Evolutionary conservation across 331 rosid species (phyloP), one percentile per base, ranked within the genome.

Genomic region (Quercus phellos): DNA sequence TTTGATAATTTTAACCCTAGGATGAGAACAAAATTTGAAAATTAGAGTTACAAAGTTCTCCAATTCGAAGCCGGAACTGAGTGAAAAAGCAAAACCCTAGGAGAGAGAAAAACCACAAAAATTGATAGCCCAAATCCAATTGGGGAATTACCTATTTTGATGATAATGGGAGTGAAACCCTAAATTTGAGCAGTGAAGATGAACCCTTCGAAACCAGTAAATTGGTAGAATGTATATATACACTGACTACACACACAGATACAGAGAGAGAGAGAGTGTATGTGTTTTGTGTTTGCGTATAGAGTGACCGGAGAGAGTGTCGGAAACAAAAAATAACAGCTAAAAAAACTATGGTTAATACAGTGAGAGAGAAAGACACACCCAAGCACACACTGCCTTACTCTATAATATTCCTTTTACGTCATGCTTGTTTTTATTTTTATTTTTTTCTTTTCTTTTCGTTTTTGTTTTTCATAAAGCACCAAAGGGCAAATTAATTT

Each of bases 61-160:
- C 4, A 7, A 17, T 35, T 34, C 27, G 35, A 64, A 70, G 12
- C 0, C 46, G 46, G 46, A 38, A 38, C 12, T 0, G 46, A 38
- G 12, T 38, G 46, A 38, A 21, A 61, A 11, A 72, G 68, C 19
- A 60, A 74, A 84, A 73, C 78, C 83, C 79, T 73, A 80, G 43
- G 43, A 12, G 68, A 2, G 61, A 61, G 64, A 54, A 6, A 10
- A 9, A 70, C 26, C 4, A 13, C 14, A 13, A 74, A 27, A 38
- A 38, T 70, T 54, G 24, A 14, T 21, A 51, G 17, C 59, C 55
- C 19, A 35, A 63, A 34, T 63, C 50, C 12, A 38, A 8, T 38
- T 38, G 46, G 46, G 46, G 2, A 38, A 38, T 38, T 8, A 38
- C 46, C 46, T 38, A 38, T 38, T 38, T 38, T 38, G 46, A 38